A percentile compares a stretch with the other conserved stretches of the same genome.
Evolutionary conservation across 2,329 filamentous ascomycete species (phyloP).

Genomic region (Pseudocercospora ulei): DNA sequence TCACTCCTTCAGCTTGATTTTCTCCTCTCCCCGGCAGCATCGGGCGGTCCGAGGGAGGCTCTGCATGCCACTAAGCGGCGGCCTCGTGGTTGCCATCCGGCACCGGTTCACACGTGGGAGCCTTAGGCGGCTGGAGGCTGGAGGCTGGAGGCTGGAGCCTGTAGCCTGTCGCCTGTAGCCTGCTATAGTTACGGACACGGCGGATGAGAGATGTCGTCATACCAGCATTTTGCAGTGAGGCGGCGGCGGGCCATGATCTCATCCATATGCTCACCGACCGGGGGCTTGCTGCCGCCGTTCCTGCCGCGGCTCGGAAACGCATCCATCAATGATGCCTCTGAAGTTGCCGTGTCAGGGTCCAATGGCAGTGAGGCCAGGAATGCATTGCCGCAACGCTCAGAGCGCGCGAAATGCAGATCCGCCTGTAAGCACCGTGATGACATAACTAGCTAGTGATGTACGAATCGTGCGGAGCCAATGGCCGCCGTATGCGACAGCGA

Average conservation of each 20-base stretch:
- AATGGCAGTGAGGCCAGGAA: too few relatives aligned
- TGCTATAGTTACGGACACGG: not conserved
- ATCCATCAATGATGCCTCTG: too few relatives aligned
- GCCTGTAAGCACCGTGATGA: too few relatives aligned
- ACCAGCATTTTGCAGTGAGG: not conserved
- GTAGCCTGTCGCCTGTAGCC: too few relatives aligned
- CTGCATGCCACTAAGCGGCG: not conserved
- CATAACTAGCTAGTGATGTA: too few relatives aligned
- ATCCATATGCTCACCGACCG: slow-evolving; percentile 1
- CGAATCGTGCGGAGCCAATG: too few relatives aligned
- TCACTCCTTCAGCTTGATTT: slow-evolving; percentile 12
- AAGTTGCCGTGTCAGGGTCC: not conserved
- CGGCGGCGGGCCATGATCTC: not conserved
- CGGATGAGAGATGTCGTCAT: slow-evolving; percentile 5
- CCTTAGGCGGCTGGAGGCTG: too few relatives aligned
- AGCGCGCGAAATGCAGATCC: too few relatives aligned
- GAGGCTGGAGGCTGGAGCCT: not conserved
- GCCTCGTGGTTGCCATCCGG: slow-evolving; percentile 1
- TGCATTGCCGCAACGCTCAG: too few relatives aligned
- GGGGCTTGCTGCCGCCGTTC: not conserved
- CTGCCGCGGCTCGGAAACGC: not conserved
- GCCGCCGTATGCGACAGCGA: too few relatives aligned
- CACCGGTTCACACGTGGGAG: not conserved
- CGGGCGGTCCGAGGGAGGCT: slow-evolving; percentile 9
- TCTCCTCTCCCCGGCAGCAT: too few relatives aligned